Percentiles rank a stretch among this genome's conserved stretches.
Evolutionary conservation across 345 rosid species (phyloP).

Genomic region (Turritis glabra): DNA sequence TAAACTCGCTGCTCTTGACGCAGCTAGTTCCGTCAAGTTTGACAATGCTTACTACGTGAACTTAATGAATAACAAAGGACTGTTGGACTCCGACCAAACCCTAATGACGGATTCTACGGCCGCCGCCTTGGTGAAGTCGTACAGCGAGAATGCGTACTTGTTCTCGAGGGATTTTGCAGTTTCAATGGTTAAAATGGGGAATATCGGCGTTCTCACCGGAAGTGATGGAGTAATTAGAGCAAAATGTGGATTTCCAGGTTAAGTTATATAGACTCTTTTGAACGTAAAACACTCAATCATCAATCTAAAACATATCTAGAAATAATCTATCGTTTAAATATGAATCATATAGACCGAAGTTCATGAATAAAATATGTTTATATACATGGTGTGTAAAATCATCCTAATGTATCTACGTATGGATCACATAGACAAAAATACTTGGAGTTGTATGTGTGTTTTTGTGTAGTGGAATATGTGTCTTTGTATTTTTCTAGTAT

Average conservation of each 20-base stretch:
- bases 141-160: slow-evolving; percentile 48
- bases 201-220: slow-evolving; percentile 65
- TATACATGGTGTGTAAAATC: slow-evolving; percentile 25
- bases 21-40: slow-evolving; percentile 44
- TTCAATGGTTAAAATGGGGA: slow-evolving; percentile 73
- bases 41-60: slow-evolving; percentile 72
- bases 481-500: slow-evolving; percentile 1
- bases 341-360: slow-evolving; percentile 19
- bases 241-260: slow-evolving; percentile 66
- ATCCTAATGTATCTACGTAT: slow-evolving; percentile 5
- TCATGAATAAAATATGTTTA: slow-evolving; percentile 31
- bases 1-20: slow-evolving; percentile 70
- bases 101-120: slow-evolving; percentile 52
- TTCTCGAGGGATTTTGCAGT: slow-evolving; percentile 63
- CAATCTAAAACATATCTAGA: slow-evolving; percentile 1
- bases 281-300: background rate
- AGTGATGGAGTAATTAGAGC: slow-evolving; percentile 61
- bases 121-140: slow-evolving; percentile 55
- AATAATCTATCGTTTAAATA: slow-evolving; percentile 16
- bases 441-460: slow-evolving; percentile 16
- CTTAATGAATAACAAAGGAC: slow-evolving; percentile 51
- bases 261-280: background rate
- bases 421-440: slow-evolving; percentile 19
- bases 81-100: slow-evolving; percentile 79
- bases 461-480: slow-evolving; percentile 25